Evolutionary conservation across 176 grass and related monocot species (phyloP), one percentile per base, ranked within the genome.

Genomic region (Paspalum vaginatum): DNA sequence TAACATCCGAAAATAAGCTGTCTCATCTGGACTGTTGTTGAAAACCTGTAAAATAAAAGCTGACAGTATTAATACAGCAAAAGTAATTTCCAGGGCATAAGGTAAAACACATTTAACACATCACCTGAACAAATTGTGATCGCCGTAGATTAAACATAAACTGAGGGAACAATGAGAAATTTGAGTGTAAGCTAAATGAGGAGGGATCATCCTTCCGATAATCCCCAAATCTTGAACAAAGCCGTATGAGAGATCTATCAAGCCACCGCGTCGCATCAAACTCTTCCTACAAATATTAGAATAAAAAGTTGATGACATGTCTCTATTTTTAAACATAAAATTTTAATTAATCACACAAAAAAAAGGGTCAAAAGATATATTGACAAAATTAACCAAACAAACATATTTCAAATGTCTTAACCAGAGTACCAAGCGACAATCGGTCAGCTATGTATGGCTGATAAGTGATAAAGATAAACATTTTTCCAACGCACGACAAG

Each of bases 21-120:
- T 99, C 72, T 99, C 96, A 73, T 99, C 96, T 58, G 96, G 96
- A 86, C 96, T 99, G 69, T 99, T 99, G 83, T 95, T 99, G 77
- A 93, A 99, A 73, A 99, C 96, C 96, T 99, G 90, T 48, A 52
- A 79, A n/a, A 85, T 43, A 54, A 70, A 77, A 84, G 10, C 26
- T 27, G 16, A 54, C 2, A 83, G 21, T 66, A 60, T 79, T 76
- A 89, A 51, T 32, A 85, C 67, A 12, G 53, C 7, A 88, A 63
- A 8, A 84, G 62, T 2, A 25, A 67, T 41, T 83, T 72, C 9
- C 42, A 56, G 45, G 8, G 58, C 16, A 78, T 25, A 12, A 18
- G 49, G 32, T 63, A 51, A n/a, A 47, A 80, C 49, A 39, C 41
- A 70, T 50, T 52, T 55, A 71, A 69, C 41, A 77, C 26, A 20